Evolutionary conservation across 2,329 filamentous ascomycete genomes (phyloP).

Genomic region (Pseudocercospora ulei): DNA sequence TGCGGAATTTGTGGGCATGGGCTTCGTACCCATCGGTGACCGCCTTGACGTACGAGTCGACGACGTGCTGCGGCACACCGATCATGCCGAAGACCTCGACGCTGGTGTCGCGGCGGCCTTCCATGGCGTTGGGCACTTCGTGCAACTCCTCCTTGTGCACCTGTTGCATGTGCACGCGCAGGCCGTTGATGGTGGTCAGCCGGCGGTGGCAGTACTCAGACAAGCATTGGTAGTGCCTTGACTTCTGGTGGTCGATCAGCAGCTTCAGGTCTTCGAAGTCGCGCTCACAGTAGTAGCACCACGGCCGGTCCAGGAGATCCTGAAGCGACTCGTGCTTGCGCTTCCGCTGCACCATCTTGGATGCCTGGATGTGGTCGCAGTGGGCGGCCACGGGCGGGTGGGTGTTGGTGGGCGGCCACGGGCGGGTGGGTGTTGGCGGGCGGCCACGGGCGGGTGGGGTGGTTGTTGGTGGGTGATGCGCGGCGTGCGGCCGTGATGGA

Average conservation of each 20-base stretch:
- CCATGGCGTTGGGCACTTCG: conserved; percentile 82
- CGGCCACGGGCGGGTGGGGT: background rate
- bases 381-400: background rate
- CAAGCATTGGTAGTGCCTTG: conserved; percentile 94
- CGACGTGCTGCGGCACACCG: conserved; percentile 78
- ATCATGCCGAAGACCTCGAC: conserved; percentile 98
- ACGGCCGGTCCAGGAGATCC: conserved; percentile 75
- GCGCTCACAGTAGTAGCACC: conserved; percentile 99
- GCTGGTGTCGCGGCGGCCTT: conserved; percentile 73
- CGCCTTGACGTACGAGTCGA: conserved; percentile 73
- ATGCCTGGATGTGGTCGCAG: background rate
- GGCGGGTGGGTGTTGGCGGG: background rate
- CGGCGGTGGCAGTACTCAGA: conserved; percentile 69
- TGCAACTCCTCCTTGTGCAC: conserved; percentile 90
- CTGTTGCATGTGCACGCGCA: conserved; percentile 95
- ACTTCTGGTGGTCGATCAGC: conserved; percentile 92
- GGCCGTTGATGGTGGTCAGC: conserved; percentile 87
- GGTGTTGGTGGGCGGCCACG: conserved; percentile 2
- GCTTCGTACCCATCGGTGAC: conserved; percentile 82
- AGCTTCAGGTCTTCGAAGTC: conserved; percentile 97
- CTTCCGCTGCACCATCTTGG: conserved; percentile 41
- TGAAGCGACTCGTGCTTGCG: conserved; percentile 76
- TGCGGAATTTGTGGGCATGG: conserved; percentile 63
- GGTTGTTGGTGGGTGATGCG: background rate
- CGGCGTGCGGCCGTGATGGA: background rate